Evolutionary conservation across 2,329 filamentous ascomycete species (phyloP).

Genomic region (Colletotrichum cuscutae): DNA sequence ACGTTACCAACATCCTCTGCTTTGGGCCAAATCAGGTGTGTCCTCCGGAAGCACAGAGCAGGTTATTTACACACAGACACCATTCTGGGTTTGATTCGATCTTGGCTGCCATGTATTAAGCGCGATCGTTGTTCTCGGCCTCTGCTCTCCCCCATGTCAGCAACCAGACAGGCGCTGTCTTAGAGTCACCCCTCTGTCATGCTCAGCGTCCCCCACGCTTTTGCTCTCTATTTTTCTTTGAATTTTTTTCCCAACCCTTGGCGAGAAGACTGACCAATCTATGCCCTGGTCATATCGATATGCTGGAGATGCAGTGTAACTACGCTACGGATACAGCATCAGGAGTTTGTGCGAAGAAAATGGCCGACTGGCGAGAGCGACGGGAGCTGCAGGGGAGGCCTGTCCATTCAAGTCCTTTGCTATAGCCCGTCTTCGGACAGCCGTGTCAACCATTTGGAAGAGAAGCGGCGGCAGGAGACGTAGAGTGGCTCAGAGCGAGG

Average conservation of each 20-base stretch:
- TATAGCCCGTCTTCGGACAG: neutral
- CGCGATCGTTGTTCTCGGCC: slow-evolving; percentile 22
- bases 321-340: neutral
- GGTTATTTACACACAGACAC: slow-evolving; percentile 26
- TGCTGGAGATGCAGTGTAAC: slow-evolving; percentile 22
- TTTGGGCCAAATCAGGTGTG: slow-evolving; percentile 12
- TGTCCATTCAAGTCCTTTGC: slow-evolving; percentile 3
- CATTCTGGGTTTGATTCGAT: slow-evolving; percentile 17
- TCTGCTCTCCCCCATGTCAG: slow-evolving; percentile 1
- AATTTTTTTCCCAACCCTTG: neutral
- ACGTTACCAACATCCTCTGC: neutral
- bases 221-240: slow-evolving; percentile 1
- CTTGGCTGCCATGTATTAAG: slow-evolving; percentile 10
- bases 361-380: slow-evolving; percentile 26
- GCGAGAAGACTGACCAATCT: neutral
- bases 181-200: slow-evolving; percentile 19
- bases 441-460: slow-evolving; percentile 5
- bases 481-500: neutral
- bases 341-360: slow-evolving; percentile 27
- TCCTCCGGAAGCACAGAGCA: slow-evolving; percentile 26
- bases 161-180: neutral
- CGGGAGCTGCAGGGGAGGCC: neutral
- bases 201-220: slow-evolving; percentile 23
- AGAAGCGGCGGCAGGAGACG: neutral
- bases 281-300: neutral